These are phyloP conservation scores for Pyricularia pennisetigena DNA, from an alignment of 2,329 filamentous ascomycete species.

Conservation along the genomic window DNA sequence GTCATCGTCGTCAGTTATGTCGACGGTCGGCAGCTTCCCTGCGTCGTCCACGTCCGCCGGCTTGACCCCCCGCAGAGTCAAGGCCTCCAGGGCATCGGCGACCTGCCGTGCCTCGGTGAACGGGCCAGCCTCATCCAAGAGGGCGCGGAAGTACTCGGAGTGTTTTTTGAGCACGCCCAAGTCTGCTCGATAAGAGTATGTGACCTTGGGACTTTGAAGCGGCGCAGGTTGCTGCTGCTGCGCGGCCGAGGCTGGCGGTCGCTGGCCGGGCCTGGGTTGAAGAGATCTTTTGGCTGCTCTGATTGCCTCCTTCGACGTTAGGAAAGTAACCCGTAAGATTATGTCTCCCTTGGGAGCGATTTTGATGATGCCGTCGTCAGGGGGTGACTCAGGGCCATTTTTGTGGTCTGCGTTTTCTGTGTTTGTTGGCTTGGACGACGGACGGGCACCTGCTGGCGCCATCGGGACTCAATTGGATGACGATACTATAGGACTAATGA, in stretches of 20 bases:
- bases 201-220: constrained; percentile 22
- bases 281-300: constrained; percentile 30
- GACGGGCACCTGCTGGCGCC: constrained; percentile 2
- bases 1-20: constrained; percentile 58
- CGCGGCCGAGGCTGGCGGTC: neutral
- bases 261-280: constrained; percentile 16
- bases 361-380: constrained; percentile 24
- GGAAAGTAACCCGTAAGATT: constrained; percentile 56
- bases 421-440: constrained; percentile 1
- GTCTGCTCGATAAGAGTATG: constrained; percentile 49
- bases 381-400: constrained; percentile 11
- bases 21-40: constrained; percentile 49
- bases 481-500: too few relatives aligned
- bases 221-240: neutral
- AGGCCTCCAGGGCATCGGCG: constrained; percentile 34
- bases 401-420: neutral
- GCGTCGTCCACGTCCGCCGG: constrained; percentile 29
- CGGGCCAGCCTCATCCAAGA: constrained; percentile 47
- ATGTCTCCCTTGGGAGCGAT: constrained; percentile 53
- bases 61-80: constrained; percentile 35
- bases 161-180: constrained; percentile 44
- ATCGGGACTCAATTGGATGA: neutral
- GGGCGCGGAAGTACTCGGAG: constrained; percentile 61
- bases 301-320: constrained; percentile 43
- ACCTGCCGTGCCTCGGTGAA: constrained; percentile 55